Conservation (phyloP, 192 early-diverging fungal genomes). For the Podila epicladia region DNA sequence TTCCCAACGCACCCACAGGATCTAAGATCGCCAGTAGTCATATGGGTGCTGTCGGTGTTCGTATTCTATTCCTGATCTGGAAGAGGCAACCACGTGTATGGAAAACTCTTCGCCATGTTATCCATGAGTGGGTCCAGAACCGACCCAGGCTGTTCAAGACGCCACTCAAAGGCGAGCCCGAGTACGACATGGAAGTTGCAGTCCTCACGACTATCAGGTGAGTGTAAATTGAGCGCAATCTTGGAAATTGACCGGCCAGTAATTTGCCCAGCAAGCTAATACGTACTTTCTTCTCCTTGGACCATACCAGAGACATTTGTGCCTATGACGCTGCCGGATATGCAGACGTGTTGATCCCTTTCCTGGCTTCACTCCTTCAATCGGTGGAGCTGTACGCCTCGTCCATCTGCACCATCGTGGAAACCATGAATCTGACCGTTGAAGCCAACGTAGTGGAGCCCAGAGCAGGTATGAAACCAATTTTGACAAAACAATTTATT, state of each 20-base stretch:
- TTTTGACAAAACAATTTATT: too few species aligned
- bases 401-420: slow-evolving; percentile 56
- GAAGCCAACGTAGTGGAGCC: slow-evolving; percentile 55
- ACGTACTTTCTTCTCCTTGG: not conserved
- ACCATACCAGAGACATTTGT: slow-evolving; percentile 55
- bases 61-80: slow-evolving; percentile 56
- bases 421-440: slow-evolving; percentile 56
- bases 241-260: not conserved
- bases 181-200: slow-evolving; percentile 59
- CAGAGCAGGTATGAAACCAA: slow-evolving; percentile 39
- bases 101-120: slow-evolving; percentile 59
- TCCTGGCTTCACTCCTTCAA: slow-evolving; percentile 58
- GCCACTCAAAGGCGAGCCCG: slow-evolving; percentile 30
- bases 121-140: slow-evolving; percentile 60
- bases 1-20: slow-evolving; percentile 32
- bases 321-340: slow-evolving; percentile 49
- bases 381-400: slow-evolving; percentile 54
- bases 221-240: not conserved
- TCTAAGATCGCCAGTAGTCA: slow-evolving; percentile 36
- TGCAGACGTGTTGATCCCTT: slow-evolving; percentile 59
- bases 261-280: not conserved
- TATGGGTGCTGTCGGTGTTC: slow-evolving; percentile 58
- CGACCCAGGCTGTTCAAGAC: slow-evolving; percentile 37
- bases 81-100: slow-evolving; percentile 61
- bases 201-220: slow-evolving; percentile 61